Base-by-base conservation (phyloP, 2,329 filamentous ascomycete species). In the Cercospora zeina region DNA sequence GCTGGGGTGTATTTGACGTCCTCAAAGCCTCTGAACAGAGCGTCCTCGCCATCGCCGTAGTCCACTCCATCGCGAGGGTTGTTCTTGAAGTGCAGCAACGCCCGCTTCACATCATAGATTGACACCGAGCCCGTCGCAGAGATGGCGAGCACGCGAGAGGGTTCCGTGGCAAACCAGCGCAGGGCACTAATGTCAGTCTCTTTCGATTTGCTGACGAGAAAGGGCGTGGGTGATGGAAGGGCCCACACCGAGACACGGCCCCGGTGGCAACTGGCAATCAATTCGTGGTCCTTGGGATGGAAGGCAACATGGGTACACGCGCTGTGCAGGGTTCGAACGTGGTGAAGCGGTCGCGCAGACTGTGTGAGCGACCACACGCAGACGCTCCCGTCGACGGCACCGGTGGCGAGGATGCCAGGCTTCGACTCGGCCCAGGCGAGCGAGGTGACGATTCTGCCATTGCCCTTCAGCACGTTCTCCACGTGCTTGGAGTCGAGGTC, bases 281-380 rank as follows among this genome's bases (percentile, higher is more conserved):
- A 19, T 11, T 62, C 54, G 13, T 55, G 31, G 30, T 62, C 55
- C 21, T 61, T 31, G 8, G 61, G 58, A 14, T 61, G 60, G 47
- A 67, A 58, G 19, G 62, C 62, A 13, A 67, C 56, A 24, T 63
- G 58, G n/a, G 30, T 61, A 56, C 65, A 68, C 11, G 67, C 63
- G 49, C 65, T 63, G 36, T 62, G 54, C 34, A 58, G 61, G 9
- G 58, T 58, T 8, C 62, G 65, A n/a, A 68, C 53, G 19, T 67
- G 63, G 51, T 66, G 54, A 13, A 65, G 30, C 4, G 68, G 67
- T 21, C 54, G 59, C 16, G 63, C 61, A 7, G 66, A 45, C 9
- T 67, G 50, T 16, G 57, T 56, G 27, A 70, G 51, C n/a, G 67
- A 63, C 67, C 67, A 70, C 4, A 68, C 57, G 27, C 64, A 67